Evolutionary conservation across 1,284 basidiomycete genomes (phyloP).

Genomic region (Ganoderma boninense): DNA sequence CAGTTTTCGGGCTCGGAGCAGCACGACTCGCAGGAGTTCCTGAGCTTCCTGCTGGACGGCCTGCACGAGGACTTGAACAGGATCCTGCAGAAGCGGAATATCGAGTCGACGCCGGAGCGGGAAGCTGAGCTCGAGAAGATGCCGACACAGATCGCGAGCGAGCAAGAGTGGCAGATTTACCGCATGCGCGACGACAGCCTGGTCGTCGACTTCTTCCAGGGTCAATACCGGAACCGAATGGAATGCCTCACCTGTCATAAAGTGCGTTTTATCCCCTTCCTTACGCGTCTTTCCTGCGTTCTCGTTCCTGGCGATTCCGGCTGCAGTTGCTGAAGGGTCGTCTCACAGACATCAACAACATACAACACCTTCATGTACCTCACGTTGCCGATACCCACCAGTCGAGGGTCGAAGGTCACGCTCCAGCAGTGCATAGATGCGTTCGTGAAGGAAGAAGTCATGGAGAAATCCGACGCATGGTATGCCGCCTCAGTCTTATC

Average conservation of each 20-base stretch:
- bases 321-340: slow-evolving; percentile 4
- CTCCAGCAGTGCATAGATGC: slow-evolving; percentile 88
- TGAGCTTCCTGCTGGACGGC: slow-evolving; percentile 94
- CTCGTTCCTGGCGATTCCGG: background rate
- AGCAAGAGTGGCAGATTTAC: slow-evolving; percentile 94
- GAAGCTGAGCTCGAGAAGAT: slow-evolving; percentile 90
- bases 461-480: slow-evolving; percentile 97
- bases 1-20: slow-evolving; percentile 94
- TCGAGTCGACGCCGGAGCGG: slow-evolving; percentile 81
- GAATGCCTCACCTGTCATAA: slow-evolving; percentile 92
- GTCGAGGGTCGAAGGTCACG: slow-evolving; percentile 70
- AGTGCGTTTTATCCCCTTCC: slow-evolving; percentile 55
- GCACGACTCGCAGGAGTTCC: slow-evolving; percentile 98
- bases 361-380: slow-evolving; percentile 99
- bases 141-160: slow-evolving; percentile 90
- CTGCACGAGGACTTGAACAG: slow-evolving; percentile 97
- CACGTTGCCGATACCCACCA: slow-evolving; percentile 87
- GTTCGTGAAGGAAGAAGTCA: slow-evolving; percentile 90
- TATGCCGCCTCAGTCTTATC: slow-evolving; percentile 47
- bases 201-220: slow-evolving; percentile 98
- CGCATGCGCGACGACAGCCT: slow-evolving; percentile 92
- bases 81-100: slow-evolving; percentile 79
- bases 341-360: slow-evolving; percentile 89
- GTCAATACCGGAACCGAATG: slow-evolving; percentile 92
- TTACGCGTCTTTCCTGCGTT: background rate